Conservation (phyloP, 306 rosid genomes). For the Begonia peltatifolia region DNA sequence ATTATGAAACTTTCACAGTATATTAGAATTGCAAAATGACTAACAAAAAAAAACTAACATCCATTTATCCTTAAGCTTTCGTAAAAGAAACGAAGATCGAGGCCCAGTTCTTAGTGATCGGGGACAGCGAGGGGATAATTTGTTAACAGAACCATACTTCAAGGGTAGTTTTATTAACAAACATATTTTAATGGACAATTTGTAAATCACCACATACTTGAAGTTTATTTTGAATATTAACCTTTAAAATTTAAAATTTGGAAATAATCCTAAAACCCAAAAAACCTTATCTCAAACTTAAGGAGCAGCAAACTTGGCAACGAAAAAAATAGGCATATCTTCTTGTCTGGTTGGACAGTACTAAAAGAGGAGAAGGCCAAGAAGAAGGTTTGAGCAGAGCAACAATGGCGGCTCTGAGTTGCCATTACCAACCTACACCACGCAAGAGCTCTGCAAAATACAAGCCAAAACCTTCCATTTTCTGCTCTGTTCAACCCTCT, state of each 20-base stretch:
- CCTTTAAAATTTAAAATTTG: neutral
- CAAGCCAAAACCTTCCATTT: constrained; percentile 23
- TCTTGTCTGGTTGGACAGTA: constrained; percentile 4
- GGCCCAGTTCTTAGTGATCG: no score
- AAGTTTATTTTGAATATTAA: no score
- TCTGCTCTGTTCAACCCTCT: constrained; percentile 49
- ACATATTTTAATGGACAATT: no score
- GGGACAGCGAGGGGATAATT: no score
- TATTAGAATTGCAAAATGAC: no score
- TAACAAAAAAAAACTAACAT: no score
- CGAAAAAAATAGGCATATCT: constrained; percentile 31
- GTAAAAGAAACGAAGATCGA: no score
- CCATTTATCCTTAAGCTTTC: no score
- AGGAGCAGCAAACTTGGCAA: constrained; percentile 9
- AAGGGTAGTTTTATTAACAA: no score
- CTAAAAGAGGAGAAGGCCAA: neutral
- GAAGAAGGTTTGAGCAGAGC: constrained; percentile 16
- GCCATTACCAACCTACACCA: constrained; percentile 27
- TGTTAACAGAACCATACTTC: no score
- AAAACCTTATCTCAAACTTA: constrained; percentile 31
- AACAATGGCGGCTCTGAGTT: constrained; percentile 56
- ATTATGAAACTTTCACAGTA: no score
- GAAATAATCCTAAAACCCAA: constrained; percentile 5
- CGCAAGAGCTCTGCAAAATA: constrained; percentile 14
- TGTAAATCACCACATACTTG: no score